Evolutionary conservation across 257 asterid species (phyloP), one percentile per base, ranked within the genome.

Genomic region (Mentha longifolia): DNA sequence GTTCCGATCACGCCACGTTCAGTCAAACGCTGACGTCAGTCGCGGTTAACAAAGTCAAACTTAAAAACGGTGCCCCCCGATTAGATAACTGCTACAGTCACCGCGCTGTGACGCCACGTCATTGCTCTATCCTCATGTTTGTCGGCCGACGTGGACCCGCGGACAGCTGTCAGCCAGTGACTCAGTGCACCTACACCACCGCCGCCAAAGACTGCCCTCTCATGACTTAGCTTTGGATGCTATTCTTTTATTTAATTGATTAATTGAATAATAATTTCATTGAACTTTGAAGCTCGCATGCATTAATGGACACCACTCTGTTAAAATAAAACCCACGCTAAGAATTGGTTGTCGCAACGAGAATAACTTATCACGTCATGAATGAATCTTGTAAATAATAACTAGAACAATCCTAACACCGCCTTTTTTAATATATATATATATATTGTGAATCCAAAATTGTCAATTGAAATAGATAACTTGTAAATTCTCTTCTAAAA

Each of bases 11-110:
- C 58, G 73, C 74, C 79, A 65, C 74, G 58, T 2, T 9, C 49
- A 28, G 74, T 78, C 83, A 76, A 63, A 65, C n/a, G 68, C 49
- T 33, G 8, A 73, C 82, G 65, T 62, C 61, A 42, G 8, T 63
- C 9, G 10, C 41, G 50, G 42, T 13, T 49, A 13, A n/a, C 3
- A 6, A 68, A 71, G 67, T 72, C 72, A 72, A 77, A 77, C 49
- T 11, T 8, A 15, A 37, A 57, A 62, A 15, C 60, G 75, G 64
- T 67, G 71, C 39, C 39, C 25, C 49, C 73, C 63, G 57, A 58
- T 62, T 31, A 28, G 9, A 10, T 22, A 68, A 50, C 25, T 9
- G 60, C 65, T 61, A 67, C 52, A 3, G 51, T n/a, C 13, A 70
- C 67, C 10, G 6, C 0, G 43, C 71, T 31, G 70, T 68, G 64